Base-by-base conservation (phyloP, 371 early-diverging fungal species). In the Phascolomyces articulosus region DNA sequence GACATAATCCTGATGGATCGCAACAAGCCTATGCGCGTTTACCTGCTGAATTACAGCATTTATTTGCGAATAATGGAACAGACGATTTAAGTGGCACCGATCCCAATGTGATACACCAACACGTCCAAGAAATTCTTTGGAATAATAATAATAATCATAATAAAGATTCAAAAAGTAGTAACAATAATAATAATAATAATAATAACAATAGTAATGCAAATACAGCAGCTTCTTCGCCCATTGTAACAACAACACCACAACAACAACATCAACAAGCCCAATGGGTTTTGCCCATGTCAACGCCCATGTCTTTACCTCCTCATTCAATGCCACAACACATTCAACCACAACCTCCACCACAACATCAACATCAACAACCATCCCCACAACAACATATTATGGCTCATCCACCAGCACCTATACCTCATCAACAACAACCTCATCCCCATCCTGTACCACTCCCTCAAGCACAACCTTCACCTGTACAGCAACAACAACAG, bases 11-110 rank as follows among this genome's bases (percentile, higher is more conserved):
- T 24, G 66, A 57, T 34, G 65, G 44, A 44, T 44, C 44, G 7
- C 44, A 44, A 7, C 34, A 61, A 51, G 49, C 72, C 6, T 78
- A 66, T 62, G 71, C 69, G 44, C 67, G 74, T 58, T 62, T 79
- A 24, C 79, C 79, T 55, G 69, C 77, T 21, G 79, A 74, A 71
- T 38, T 79, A 0, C 79, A 76, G 56, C 72, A 76, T n/a, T 38
- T 79, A 10, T 71, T 75, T 48, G 64, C 67, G 38, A 49, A 68
- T 3, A 75, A 70, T 44, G 74, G 69, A 18, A 72, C 74, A 7
- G 79, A 75, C 29, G 74, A 79, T 55, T 48, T 78, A 26, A 41
- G 20, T 18, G 40, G 31, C n/a, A 2, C 40, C 27, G 15, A 49
- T 54, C 40, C 34, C 51, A 3, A 40, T 51, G 53, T 63, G 23